Conservation (phyloP, 225 moss, liverwort and hornwort species). For the Bryum argenteum region DNA sequence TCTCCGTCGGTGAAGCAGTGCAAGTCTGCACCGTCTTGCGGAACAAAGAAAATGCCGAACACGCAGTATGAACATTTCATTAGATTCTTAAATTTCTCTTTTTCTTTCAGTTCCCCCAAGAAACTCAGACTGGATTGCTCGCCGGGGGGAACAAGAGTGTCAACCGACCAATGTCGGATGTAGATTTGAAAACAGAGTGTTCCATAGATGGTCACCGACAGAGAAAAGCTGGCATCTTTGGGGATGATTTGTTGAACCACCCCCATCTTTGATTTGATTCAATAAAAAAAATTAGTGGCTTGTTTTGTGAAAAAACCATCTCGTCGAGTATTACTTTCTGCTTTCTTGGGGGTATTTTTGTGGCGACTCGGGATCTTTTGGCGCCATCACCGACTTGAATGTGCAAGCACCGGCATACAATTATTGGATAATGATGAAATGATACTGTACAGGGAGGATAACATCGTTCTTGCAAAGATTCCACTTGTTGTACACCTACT, state of each 20-base stretch:
- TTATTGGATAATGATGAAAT: no score
- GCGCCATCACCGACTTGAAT: no score
- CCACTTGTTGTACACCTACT: no score
- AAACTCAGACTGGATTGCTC: not conserved
- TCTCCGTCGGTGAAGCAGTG: slow-evolving; percentile 55
- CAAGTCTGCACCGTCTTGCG: slow-evolving; percentile 43
- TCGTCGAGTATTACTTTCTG: no score
- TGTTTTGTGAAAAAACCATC: not conserved
- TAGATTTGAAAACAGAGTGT: slow-evolving; percentile 24
- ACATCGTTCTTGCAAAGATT: no score
- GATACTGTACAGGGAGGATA: no score
- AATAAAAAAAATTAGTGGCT: not conserved
- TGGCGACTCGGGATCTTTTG: no score
- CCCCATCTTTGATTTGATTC: not conserved
- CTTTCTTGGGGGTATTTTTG: no score
- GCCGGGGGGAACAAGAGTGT: not conserved
- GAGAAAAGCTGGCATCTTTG: not conserved
- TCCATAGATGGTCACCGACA: slow-evolving; percentile 17
- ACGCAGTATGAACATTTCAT: slow-evolving; percentile 22
- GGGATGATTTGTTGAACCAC: not conserved
- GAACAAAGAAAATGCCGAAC: slow-evolving; percentile 22
- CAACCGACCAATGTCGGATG: slow-evolving; percentile 38
- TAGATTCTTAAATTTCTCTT: no score
- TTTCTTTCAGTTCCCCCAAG: not conserved
- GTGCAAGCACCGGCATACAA: no score